phyloP scores from a whole-genome alignment of 495 filamentous ascomycete species.

The Haplographium delicatum region DNA sequence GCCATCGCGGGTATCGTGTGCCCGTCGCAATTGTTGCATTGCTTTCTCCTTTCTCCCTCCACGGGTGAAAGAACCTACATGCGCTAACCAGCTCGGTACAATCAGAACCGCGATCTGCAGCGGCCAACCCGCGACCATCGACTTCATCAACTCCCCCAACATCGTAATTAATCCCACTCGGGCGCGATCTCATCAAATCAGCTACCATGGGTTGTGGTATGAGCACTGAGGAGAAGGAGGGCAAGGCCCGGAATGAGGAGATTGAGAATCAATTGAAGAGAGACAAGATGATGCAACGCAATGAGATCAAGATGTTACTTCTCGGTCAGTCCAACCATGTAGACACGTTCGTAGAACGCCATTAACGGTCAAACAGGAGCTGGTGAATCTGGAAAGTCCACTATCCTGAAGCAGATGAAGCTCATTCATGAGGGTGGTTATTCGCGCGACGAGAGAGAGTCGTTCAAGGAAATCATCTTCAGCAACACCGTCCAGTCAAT shows the following conservation, averaged over 20 bases:
- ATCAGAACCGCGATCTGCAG: neutral
- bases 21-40: neutral
- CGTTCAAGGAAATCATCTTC: constrained; percentile 96
- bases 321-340: constrained; percentile 74
- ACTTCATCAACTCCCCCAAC: neutral
- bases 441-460: constrained; percentile 72
- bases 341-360: neutral
- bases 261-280: constrained; percentile 97
- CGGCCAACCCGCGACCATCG: neutral
- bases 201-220: constrained; percentile 98
- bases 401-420: constrained; percentile 99
- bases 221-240: constrained; percentile 99
- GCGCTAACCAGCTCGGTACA: constrained; percentile 4
- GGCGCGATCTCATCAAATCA: constrained; percentile 4
- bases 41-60: constrained; percentile 1
- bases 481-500: constrained; percentile 96
- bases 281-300: constrained; percentile 92
- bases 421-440: constrained; percentile 79
- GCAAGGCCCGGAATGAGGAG: constrained; percentile 97
- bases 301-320: constrained; percentile 99
- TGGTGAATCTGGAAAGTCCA: constrained; percentile 99
- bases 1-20: neutral
- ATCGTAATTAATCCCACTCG: neutral
- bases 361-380: constrained; percentile 59
- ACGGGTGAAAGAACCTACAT: too few species aligned